Evolutionary conservation across 805 yeast genomes (phyloP).

Genomic region (Yarrowia sp.): DNA sequence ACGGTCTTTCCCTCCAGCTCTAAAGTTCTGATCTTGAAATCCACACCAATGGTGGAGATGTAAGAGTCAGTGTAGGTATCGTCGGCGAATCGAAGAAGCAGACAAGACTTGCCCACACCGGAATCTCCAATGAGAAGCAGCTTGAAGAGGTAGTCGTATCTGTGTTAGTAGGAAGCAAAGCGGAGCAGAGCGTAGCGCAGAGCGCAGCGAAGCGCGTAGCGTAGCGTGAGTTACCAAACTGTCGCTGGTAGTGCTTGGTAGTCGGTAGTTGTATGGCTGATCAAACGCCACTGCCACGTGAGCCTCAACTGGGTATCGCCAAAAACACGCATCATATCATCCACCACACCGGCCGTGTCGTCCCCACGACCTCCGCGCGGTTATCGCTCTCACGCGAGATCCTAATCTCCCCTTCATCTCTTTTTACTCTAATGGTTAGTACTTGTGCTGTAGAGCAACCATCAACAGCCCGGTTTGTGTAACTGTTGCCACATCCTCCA

Average conservation of each 20-base stretch:
- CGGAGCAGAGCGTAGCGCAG: too few relatives aligned
- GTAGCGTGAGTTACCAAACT: too few relatives aligned
- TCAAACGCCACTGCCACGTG: too few relatives aligned
- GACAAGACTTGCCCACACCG: slow-evolving; percentile 97
- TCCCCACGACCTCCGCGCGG: neutral
- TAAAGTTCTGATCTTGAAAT: slow-evolving; percentile 62
- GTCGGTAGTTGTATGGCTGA: too few relatives aligned
- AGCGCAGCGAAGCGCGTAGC: too few relatives aligned
- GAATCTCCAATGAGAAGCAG: slow-evolving; percentile 95
- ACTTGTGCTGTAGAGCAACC: slow-evolving; percentile 40
- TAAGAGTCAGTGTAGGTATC: slow-evolving; percentile 96
- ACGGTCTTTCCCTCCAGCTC: slow-evolving; percentile 96
- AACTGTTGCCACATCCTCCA: neutral
- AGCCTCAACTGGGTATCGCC: neutral
- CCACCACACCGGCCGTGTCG: neutral
- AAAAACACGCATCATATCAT: slow-evolving; percentile 38
- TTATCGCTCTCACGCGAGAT: neutral
- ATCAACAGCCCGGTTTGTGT: neutral
- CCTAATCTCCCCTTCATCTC: neutral
- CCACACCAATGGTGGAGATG: slow-evolving; percentile 97
- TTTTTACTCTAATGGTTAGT: slow-evolving; percentile 51
- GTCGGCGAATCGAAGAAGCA: slow-evolving; percentile 92
- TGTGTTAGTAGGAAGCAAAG: slow-evolving; percentile 38
- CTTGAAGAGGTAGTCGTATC: slow-evolving; percentile 97
- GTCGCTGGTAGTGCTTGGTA: too few relatives aligned